A percentile compares a stretch with the other conserved stretches of the same genome.
phyloP scores from a whole-genome alignment of 2,329 filamentous ascomycete genomes.

The Ascosphaera apis region DNA sequence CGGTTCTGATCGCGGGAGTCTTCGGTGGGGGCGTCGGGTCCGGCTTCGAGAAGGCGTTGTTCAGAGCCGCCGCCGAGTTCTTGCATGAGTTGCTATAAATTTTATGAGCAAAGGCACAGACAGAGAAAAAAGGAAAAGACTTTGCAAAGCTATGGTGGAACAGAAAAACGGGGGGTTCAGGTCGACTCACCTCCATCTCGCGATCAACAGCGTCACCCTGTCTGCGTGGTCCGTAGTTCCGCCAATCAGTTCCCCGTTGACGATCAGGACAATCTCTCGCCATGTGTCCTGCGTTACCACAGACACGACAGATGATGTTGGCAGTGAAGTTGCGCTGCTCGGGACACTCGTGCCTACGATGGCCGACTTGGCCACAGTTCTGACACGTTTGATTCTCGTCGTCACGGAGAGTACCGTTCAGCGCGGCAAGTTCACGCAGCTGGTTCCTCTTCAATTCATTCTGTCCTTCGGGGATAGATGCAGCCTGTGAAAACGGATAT shows the following conservation, averaged over 20 bases:
- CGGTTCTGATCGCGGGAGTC: constrained; percentile 18
- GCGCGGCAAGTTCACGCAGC: constrained; percentile 83
- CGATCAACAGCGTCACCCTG: constrained; percentile 65
- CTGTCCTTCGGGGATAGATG: constrained; percentile 93
- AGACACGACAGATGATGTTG: constrained; percentile 96
- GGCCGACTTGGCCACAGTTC: constrained; percentile 95
- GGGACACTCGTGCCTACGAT: constrained; percentile 96
- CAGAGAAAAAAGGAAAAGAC: no score
- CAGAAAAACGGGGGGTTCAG: not conserved
- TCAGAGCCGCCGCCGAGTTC: constrained; percentile 58
- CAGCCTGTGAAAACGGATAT: constrained; percentile 38
- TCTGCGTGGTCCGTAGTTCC: constrained; percentile 42
- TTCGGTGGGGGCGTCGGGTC: constrained; percentile 3
- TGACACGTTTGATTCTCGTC: constrained; percentile 99
- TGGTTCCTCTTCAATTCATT: constrained; percentile 99
- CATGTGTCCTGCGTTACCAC: constrained; percentile 96
- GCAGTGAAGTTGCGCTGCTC: constrained; percentile 97
- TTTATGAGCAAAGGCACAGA: constrained; percentile 27
- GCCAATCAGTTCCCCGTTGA: constrained; percentile 76
- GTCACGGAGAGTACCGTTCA: constrained; percentile 96
- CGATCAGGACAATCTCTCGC: constrained; percentile 91
- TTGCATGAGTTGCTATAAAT: constrained; percentile 70
- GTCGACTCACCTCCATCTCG: constrained; percentile 67
- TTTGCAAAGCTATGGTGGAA: no score
- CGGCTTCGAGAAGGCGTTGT: constrained; percentile 16